Evolutionary conservation across 257 asterid species (phyloP).

Genomic region (Solanum ahanhuiri): DNA sequence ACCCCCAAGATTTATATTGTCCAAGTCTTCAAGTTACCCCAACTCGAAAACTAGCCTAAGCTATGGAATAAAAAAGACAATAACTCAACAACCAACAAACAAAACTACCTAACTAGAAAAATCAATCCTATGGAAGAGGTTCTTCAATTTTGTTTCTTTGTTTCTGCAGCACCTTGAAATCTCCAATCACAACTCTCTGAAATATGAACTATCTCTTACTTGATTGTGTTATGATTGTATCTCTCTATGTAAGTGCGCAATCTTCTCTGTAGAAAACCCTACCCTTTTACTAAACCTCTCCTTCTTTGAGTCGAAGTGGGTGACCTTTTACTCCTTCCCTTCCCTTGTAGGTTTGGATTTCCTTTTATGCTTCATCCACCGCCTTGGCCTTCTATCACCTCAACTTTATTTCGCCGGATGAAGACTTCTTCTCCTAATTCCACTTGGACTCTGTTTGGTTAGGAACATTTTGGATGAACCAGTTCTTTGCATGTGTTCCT

Average conservation of each 20-base stretch:
- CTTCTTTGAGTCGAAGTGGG: neutral
- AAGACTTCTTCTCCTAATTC: neutral
- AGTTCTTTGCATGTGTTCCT: neutral
- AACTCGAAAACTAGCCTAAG: neutral
- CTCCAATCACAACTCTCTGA: neutral
- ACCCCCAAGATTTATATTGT: neutral
- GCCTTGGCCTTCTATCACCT: neutral
- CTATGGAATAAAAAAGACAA: neutral
- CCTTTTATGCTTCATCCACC: neutral
- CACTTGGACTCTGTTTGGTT: neutral
- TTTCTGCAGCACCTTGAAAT: neutral
- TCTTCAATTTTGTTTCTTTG: neutral
- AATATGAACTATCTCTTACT: neutral
- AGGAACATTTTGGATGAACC: neutral
- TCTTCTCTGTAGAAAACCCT: neutral
- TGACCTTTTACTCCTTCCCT: neutral
- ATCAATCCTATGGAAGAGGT: neutral
- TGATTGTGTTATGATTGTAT: neutral
- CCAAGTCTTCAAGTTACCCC: neutral
- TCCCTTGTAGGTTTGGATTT: neutral
- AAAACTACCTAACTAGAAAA: neutral
- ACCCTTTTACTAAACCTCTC: neutral
- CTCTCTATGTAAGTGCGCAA: neutral
- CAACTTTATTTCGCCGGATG: neutral
- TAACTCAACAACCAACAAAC: neutral